These are phyloP conservation scores for Trypanosoma lewisi DNA, from an alignment of 208 protist genomes.

Conservation along the genomic window DNA sequence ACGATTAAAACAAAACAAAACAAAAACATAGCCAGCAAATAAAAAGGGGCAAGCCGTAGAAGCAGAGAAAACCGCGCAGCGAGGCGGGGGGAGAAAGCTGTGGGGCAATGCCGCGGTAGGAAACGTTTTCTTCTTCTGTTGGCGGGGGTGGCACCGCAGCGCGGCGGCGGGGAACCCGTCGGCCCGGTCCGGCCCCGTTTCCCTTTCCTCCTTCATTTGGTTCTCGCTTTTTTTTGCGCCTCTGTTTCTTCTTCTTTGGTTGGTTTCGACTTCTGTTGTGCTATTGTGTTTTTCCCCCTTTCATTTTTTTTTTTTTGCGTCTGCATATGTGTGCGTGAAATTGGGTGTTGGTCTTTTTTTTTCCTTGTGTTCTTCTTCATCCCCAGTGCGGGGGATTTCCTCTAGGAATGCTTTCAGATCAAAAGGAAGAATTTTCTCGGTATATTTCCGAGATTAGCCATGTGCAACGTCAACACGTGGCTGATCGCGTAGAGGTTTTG, in stretches of 20 bases:
- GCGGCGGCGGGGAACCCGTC: neutral
- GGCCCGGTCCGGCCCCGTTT: no score
- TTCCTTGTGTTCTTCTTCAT: slow-evolving; percentile 13
- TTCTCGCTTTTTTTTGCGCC: neutral
- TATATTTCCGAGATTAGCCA: slow-evolving; percentile 80
- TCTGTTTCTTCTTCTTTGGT: neutral
- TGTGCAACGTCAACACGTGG: slow-evolving; percentile 67
- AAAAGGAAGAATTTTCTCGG: slow-evolving; percentile 51
- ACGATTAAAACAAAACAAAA: neutral
- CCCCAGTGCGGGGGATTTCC: neutral
- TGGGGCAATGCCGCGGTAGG: no score
- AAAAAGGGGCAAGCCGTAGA: no score
- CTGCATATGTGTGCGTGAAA: neutral
- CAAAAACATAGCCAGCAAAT: neutral
- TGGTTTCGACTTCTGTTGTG: neutral
- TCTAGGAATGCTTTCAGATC: slow-evolving; percentile 35
- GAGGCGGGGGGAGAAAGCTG: no score
- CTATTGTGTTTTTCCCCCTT: neutral
- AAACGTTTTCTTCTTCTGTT: no score
- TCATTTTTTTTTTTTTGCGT: slow-evolving; percentile 17
- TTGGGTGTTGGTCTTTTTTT: slow-evolving; percentile 1
- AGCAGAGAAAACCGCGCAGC: no score
- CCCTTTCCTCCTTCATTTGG: no score
- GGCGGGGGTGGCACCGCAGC: no score
- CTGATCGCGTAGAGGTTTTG: slow-evolving; percentile 69